Base-by-base conservation (phyloP, 2,329 filamentous ascomycete genomes). In the Leptographium galeiforme region DNA sequence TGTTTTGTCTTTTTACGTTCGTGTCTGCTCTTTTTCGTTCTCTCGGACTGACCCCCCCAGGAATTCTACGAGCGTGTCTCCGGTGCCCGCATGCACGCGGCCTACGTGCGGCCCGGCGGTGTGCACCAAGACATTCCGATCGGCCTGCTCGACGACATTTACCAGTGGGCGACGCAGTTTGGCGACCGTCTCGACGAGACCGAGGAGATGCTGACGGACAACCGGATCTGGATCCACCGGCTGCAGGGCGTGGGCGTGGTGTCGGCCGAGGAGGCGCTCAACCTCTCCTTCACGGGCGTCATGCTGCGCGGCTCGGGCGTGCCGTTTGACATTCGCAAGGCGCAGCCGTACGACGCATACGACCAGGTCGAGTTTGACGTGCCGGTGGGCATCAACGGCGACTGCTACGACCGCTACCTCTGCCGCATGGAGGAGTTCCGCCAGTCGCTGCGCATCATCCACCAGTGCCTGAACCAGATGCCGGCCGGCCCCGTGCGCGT, bases 41-140 rank as follows among this genome's bases (percentile, higher is more conserved):
- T 43, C 6, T 10, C 12, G n/a, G 1, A 43, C 51, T 53, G 18
- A 53, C 49, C 7, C 18, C 18, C n/a, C 57, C 61, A 97, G 91
- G 93, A 98, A 83, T 98, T 98, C 75, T 98, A 98, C 70, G 93
- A 98, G 72, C 89, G 93, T 75, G 94, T 98, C 56, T 98, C 93
- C 43, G 93, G 93, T 67, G 93, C 93, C 62, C 93, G 93, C 76
- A 82, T 98, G 51, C 93, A 98, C 73, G 87, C 93, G 56, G 93
- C 93, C 63, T 98, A 98, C 68, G 86, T 98, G 63, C 88, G 93
- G 63, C 93, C 93, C 48, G 93, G 93, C 64, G 93, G 93, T 72
- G 93, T 98, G 53, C 88, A 89, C 64, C 90, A 97, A 72, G 93
- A 98, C 74, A 78, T 98, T 47, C 93, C 93, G 34, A 66, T 95